These are phyloP conservation scores for Echinosophora koreensis DNA, from an alignment of 306 rosid genomes.

Conservation along the genomic window DNA sequence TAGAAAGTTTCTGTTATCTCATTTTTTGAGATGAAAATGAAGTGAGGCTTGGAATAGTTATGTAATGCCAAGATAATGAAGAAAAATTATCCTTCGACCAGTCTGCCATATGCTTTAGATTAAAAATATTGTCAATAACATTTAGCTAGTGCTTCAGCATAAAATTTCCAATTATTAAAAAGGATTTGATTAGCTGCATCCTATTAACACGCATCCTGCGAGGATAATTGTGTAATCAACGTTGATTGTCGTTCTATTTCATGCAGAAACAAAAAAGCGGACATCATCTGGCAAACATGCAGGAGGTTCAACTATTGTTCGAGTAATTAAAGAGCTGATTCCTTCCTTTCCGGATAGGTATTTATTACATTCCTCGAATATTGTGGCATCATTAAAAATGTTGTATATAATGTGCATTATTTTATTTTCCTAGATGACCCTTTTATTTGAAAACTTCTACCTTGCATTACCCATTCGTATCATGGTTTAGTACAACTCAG, in stretches of 20 bases:
- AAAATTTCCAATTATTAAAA: neutral
- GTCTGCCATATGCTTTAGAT: conserved; percentile 12
- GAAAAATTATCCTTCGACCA: neutral
- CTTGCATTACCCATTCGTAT: conserved; percentile 27
- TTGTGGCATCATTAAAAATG: conserved; percentile 1
- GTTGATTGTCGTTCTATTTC: conserved; percentile 31
- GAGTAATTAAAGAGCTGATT: conserved; percentile 57
- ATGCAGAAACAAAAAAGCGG: conserved; percentile 47
- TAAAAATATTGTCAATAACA: conserved; percentile 8
- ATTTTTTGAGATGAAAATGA: neutral
- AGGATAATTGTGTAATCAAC: neutral
- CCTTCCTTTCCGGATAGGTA: conserved; percentile 76
- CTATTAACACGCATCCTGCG: neutral
- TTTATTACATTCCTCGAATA: conserved; percentile 33
- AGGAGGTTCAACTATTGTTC: conserved; percentile 48
- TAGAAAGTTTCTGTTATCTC: neutral
- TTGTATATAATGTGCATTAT: conserved; percentile 8
- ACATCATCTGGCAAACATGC: conserved; percentile 41
- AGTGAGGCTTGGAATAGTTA: neutral
- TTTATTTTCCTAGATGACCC: conserved; percentile 17
- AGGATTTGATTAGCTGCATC: neutral
- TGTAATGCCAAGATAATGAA: neutral
- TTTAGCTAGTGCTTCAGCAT: neutral
- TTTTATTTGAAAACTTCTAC: conserved; percentile 1
- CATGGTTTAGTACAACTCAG: conserved; percentile 9